Evolutionary conservation across 202 grass and related monocot species (phyloP).

Genomic region (Bolboschoenoplectus hybrid): DNA sequence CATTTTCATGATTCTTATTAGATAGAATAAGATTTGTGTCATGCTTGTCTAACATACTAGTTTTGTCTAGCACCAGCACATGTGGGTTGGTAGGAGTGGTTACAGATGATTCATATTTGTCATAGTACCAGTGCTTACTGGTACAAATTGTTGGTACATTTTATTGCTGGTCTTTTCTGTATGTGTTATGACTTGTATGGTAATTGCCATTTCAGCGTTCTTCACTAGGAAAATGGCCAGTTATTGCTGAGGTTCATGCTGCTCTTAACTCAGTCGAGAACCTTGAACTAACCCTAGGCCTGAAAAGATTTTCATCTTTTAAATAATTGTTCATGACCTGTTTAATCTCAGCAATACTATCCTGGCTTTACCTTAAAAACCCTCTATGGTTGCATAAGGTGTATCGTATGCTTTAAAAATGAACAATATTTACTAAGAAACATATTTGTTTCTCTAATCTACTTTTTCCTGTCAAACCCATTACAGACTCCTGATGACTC

Average conservation of each 20-base stretch:
- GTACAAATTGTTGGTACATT: neutral
- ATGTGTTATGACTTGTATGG: neutral
- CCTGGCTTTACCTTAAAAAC: neutral
- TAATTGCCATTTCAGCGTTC: neutral
- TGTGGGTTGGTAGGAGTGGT: neutral
- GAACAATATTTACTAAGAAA: neutral
- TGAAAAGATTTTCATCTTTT: neutral
- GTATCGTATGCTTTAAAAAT: neutral
- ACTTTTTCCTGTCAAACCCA: neutral
- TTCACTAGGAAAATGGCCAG: neutral
- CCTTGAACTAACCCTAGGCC: conserved; percentile 7
- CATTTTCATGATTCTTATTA: neutral
- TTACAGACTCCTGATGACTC: conserved; percentile 25
- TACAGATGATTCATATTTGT: neutral
- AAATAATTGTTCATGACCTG: neutral
- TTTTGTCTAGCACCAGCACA: neutral
- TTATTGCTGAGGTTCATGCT: neutral
- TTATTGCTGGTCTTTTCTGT: neutral
- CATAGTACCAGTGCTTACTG: conserved; percentile 9
- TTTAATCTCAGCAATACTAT: neutral
- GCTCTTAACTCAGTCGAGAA: neutral
- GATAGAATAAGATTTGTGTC: neutral
- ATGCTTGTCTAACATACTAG: neutral
- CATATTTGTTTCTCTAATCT: neutral
- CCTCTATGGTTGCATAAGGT: neutral